Percentiles rank a stretch among this genome's conserved stretches.
Conservation (phyloP, 345 rosid genomes). For the Heritiera littoralis region DNA sequence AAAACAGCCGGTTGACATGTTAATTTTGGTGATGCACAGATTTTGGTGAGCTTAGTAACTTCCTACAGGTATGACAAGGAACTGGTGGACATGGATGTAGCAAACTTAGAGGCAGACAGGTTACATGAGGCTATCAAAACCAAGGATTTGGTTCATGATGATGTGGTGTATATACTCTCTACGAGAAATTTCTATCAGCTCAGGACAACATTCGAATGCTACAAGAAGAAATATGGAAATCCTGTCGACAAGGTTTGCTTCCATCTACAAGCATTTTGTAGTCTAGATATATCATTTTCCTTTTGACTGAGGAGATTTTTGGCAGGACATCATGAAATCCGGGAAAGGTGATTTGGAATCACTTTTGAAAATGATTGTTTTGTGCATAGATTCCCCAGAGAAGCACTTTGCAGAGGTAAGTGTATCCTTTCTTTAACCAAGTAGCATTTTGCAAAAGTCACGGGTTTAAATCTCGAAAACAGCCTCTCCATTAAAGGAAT, state of each 20-base stretch:
- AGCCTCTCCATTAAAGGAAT: no score
- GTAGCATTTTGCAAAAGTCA: no score
- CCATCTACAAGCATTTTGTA: not conserved
- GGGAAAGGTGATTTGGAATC: slow-evolving; percentile 60
- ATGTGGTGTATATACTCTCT: slow-evolving; percentile 56
- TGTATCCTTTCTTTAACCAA: not conserved
- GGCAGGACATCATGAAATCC: slow-evolving; percentile 58
- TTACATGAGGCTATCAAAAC: slow-evolving; percentile 58
- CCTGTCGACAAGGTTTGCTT: slow-evolving; percentile 61
- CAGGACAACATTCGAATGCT: slow-evolving; percentile 61
- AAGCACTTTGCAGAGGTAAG: slow-evolving; percentile 83
- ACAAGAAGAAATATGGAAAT: slow-evolving; percentile 53
- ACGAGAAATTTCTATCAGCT: slow-evolving; percentile 78
- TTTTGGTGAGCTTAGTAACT: slow-evolving; percentile 66
- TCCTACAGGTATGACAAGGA: slow-evolving; percentile 79
- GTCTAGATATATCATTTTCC: not conserved
- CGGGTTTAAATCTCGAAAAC: no score
- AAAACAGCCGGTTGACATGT: slow-evolving; percentile 5
- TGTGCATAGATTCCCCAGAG: slow-evolving; percentile 69
- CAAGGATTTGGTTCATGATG: slow-evolving; percentile 64
- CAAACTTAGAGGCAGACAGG: slow-evolving; percentile 61
- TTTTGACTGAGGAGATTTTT: not conserved
- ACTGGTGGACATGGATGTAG: slow-evolving; percentile 48
- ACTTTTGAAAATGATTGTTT: slow-evolving; percentile 49
- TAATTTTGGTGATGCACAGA: slow-evolving; percentile 37